Base-by-base conservation (phyloP, 2,329 filamentous ascomycete species). In the Colletotrichum sp. region DNA sequence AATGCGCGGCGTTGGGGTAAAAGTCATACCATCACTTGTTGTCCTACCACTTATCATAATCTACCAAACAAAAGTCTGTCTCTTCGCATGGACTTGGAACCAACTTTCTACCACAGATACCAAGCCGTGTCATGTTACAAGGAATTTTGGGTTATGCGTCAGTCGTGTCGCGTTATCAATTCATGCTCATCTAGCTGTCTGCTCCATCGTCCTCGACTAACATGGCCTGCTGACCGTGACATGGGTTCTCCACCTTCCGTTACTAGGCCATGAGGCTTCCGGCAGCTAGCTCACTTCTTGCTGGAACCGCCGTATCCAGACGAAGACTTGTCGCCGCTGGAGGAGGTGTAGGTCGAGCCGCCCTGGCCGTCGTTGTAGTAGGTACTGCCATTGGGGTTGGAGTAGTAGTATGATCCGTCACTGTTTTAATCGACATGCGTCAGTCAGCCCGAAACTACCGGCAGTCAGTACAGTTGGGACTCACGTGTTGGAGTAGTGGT, bases 401-500 rank as follows among this genome's bases (percentile, higher is more conserved):
- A 90, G 85, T 94, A 95, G 86, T 95, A 94, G 87, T 95, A 95
- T 2, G 92, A 94, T 48, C 93, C 92, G 79, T 94, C 81, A 27
- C 89, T 91, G 28, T 44, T 5, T 69, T 19, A 74, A 44, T 28
- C 64, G 34, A 76, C 48, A 75, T 63, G 7, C 13, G 34, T 64
- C 13, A 64, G 61, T 64, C n/a, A 64, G 34, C 11, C 34, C 13
- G 25, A 8, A 48, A n/a, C 8, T 6, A 30, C 44, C n/a, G 2
- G 30, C 22, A n/a, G 16, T 19, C 34, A 3, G 25, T 15, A 57
- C 15, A 36, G 5, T 13, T 16, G 76, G 34, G 27, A 82, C 88
- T 78, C 81, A 91, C 90, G 74, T 81, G 86, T 94, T 94, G 68
- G 91, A 93, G 82, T 94, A 94, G 81, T 94, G 92, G 82, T 93